Conservation (phyloP, 495 filamentous ascomycete genomes). For the Penicillium crystallinum region DNA sequence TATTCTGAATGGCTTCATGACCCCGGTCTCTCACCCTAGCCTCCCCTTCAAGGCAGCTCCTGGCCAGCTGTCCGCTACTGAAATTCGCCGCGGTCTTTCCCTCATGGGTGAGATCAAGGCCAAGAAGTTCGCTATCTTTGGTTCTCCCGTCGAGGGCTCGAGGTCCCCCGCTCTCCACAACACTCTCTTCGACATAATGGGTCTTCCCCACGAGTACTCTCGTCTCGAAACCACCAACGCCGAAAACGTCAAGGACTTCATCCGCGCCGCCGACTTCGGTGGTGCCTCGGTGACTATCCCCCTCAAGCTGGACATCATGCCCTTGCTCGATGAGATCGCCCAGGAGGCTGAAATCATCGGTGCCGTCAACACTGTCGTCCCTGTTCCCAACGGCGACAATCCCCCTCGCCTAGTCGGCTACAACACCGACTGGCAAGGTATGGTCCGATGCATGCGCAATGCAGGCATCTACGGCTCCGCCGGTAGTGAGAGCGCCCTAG, state of each 20-base stretch:
- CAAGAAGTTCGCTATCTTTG: constrained; percentile 81
- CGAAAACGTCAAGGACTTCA: constrained; percentile 58
- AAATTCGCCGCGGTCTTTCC: constrained; percentile 73
- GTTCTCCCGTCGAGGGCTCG: constrained; percentile 72
- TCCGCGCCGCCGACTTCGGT: constrained; percentile 72
- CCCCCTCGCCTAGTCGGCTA: constrained; percentile 63
- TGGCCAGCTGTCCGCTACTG: constrained; percentile 85
- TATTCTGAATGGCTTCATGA: constrained; percentile 88
- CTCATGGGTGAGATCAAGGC: constrained; percentile 75
- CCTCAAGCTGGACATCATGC: constrained; percentile 84
- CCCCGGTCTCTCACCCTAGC: constrained; percentile 85
- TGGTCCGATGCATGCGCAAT: constrained; percentile 73
- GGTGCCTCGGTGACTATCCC: constrained; percentile 95
- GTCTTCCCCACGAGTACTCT: constrained; percentile 85
- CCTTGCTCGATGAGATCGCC: constrained; percentile 71
- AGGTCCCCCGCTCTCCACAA: constrained; percentile 89
- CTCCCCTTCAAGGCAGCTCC: constrained; percentile 91
- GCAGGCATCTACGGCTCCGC: constrained; percentile 53
- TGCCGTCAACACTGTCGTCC: constrained; percentile 91
- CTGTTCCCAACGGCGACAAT: constrained; percentile 30
- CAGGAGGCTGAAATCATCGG: constrained; percentile 79
- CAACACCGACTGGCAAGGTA: constrained; percentile 97
- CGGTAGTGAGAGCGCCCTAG: constrained; percentile 41
- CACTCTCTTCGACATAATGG: constrained; percentile 67
- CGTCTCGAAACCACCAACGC: constrained; percentile 69